Evolutionary conservation across 169 alveolate species (phyloP).

Genomic region (Babesia gibsoni): DNA sequence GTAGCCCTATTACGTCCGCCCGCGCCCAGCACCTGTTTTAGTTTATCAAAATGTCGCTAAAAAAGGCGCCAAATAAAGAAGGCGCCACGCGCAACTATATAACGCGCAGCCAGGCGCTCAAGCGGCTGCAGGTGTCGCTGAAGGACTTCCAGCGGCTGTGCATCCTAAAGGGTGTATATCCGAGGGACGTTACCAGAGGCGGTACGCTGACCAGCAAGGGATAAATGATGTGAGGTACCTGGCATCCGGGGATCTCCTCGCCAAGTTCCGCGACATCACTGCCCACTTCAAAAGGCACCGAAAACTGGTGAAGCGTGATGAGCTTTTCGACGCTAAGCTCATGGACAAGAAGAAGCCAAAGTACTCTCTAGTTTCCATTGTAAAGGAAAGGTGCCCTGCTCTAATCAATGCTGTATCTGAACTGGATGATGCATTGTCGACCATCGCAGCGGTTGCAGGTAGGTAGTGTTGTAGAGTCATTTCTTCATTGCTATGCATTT

Average conservation of each 20-base stretch:
- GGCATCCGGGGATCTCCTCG: constrained; percentile 82
- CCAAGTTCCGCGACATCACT: constrained; percentile 84
- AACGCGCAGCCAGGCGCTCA: constrained; percentile 66
- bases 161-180: constrained; percentile 98
- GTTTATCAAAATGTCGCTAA: constrained; percentile 46
- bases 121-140: constrained; percentile 62
- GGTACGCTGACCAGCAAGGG: constrained; percentile 75
- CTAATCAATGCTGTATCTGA: constrained; percentile 95
- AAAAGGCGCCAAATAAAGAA: constrained; percentile 57
- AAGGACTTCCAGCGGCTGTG: constrained; percentile 95
- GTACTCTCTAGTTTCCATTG: constrained; percentile 90
- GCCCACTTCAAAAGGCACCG: constrained; percentile 87
- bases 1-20: not conserved
- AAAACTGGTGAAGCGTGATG: constrained; percentile 85
- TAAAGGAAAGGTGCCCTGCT: constrained; percentile 96
- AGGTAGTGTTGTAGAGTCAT: constrained; percentile 39
- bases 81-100: constrained; percentile 60
- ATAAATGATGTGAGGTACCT: constrained; percentile 90
- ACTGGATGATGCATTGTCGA: constrained; percentile 96
- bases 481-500: not conserved
- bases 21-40: not conserved
- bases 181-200: constrained; percentile 96
- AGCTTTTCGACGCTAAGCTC: constrained; percentile 81
- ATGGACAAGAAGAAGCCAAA: constrained; percentile 84
- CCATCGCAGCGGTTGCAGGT: constrained; percentile 91